Evolutionary conservation across 495 filamentous ascomycete genomes (phyloP).

Genomic region (Chaetomium fimeti): DNA sequence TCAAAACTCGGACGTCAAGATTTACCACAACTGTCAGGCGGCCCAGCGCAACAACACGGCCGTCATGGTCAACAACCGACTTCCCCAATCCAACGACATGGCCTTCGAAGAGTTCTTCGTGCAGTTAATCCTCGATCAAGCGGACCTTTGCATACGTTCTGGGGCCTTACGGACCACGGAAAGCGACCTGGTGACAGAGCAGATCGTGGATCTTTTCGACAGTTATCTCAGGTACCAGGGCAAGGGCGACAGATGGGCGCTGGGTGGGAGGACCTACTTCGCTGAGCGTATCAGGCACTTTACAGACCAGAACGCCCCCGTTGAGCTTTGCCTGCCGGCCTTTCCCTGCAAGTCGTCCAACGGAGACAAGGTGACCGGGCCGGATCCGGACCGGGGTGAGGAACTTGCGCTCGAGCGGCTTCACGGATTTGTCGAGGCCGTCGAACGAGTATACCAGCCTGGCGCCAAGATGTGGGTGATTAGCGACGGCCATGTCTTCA

Average conservation of each 20-base stretch:
- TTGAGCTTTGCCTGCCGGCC: conserved; percentile 24
- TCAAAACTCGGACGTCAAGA: conserved; percentile 8
- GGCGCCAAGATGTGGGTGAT: conserved; percentile 41
- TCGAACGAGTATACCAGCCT: conserved; percentile 36
- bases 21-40: conserved; percentile 2
- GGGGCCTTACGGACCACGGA: not conserved
- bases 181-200: not conserved
- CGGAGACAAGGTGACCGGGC: conserved; percentile 22
- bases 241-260: conserved; percentile 20
- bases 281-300: conserved; percentile 19
- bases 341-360: conserved; percentile 30
- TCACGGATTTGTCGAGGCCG: conserved; percentile 32
- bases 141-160: conserved; percentile 11
- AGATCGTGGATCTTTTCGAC: conserved; percentile 24
- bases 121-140: conserved; percentile 20
- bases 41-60: conserved; percentile 1
- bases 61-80: conserved; percentile 3
- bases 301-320: conserved; percentile 6
- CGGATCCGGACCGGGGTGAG: conserved; percentile 21
- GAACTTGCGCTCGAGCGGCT: conserved; percentile 35
- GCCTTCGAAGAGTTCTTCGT: conserved; percentile 22
- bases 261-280: conserved; percentile 18
- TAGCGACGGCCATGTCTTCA: conserved; percentile 47
- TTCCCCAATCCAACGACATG: not conserved
- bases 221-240: conserved; percentile 23